Evolutionary conservation across 176 grass and related monocot species (phyloP), one percentile per base, ranked within the genome.

Genomic region (Hordeum marinum): DNA sequence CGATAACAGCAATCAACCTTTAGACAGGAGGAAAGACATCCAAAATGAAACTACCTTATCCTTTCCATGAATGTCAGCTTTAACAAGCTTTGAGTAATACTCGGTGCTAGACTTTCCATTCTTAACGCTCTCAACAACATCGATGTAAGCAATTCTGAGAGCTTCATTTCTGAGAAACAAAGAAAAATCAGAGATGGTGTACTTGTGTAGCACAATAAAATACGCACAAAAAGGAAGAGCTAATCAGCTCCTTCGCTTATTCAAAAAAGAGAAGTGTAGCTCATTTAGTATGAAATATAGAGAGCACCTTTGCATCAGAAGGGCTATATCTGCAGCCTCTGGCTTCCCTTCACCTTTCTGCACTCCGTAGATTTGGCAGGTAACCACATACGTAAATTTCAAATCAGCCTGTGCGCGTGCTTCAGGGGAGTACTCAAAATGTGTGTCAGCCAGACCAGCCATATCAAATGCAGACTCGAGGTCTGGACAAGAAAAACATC

Each of bases 71-170:
- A 97, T 88, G 70, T 97, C 95, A 84, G 92, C 90, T 93, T 97
- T 97, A 45, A 94, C 95, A 78, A 97, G 95, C 85, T 91, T 97
- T n/a, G 92, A 97, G 48, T 94, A 93, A 91, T 91, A 97, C 80
- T 97, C 90, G 4, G 82, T 97, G 39, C 23, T 85, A 29, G 90
- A 85, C 77, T 88, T 94, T 82, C 95, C 92, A 68, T 94, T 63
- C 79, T 93, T 97, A 75, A 86, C 80, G 1, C 25, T 94, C 85
- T 97, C 95, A 4, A 93, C 87, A 69, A 76, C 85, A 32, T 97
- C 95, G 80, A 97, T 93, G 46, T 88, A 97, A 46, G 95, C 95
- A 94, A 97, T 83, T 90, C 95, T 94, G 48, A 97, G 87, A 68
- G 92, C 95, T 91, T 97, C 95, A 86, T 97, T 91, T 65, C 95